These are phyloP conservation scores for Zygoascus bituminiphila DNA, from an alignment of 805 yeast genomes.

Conservation along the genomic window DNA sequence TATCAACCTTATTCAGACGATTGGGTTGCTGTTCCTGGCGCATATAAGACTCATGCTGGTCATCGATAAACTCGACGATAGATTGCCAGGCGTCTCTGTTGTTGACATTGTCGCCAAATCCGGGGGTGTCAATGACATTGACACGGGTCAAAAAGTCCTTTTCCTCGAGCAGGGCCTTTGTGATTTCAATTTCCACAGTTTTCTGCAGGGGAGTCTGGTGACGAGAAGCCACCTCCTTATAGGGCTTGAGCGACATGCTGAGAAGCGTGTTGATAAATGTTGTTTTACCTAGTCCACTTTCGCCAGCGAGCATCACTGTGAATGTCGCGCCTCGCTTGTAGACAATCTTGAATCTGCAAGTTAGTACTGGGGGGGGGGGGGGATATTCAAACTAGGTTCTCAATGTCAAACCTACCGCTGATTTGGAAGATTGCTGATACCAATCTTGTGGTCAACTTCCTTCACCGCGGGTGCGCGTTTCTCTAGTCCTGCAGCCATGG, in stretches of 20 bases:
- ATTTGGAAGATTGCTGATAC: conserved; percentile 29
- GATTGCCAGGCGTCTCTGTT: conserved; percentile 62
- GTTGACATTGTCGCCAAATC: conserved; percentile 65
- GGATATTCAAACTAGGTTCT: background rate
- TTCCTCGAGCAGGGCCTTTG: conserved; percentile 49
- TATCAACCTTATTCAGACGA: conserved; percentile 45
- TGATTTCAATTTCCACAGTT: conserved; percentile 33
- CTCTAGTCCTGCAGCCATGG: conserved; percentile 1
- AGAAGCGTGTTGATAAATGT: conserved; percentile 55
- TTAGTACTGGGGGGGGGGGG: background rate
- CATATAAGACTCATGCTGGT: conserved; percentile 59
- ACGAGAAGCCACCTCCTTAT: conserved; percentile 33
- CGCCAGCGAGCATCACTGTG: conserved; percentile 81
- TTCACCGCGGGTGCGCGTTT: background rate
- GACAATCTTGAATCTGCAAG: conserved; percentile 30
- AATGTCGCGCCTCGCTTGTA: conserved; percentile 55
- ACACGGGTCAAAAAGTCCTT: conserved; percentile 50
- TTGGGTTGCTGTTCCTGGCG: conserved; percentile 74
- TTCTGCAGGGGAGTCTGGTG: conserved; percentile 34
- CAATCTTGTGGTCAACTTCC: conserved; percentile 12
- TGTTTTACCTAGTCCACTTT: conserved; percentile 65
- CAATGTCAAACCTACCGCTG: conserved; percentile 21
- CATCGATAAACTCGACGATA: conserved; percentile 66
- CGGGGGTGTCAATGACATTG: conserved; percentile 65
- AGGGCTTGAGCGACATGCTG: conserved; percentile 39